Base-by-base conservation (phyloP, 177 flowering plant genomes). In the Vitis hybrid region DNA sequence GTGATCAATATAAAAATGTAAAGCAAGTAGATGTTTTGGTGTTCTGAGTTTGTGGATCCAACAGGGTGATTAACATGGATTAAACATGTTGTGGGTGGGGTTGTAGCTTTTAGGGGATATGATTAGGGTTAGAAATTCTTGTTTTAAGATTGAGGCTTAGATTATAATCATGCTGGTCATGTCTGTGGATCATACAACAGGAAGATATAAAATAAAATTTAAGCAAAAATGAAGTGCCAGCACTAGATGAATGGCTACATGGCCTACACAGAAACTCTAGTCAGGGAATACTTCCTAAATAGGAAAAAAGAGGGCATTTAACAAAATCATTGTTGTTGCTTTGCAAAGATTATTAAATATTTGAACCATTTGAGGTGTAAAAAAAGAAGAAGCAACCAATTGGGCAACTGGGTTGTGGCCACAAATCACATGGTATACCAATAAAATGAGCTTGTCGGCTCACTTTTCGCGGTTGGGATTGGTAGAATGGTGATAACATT, bases 371-470 rank as follows among this genome's bases (percentile, higher is more conserved):
- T 39, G 45, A 1, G 45, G 45, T 39, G 8, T 39, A 49, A 19
- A 18, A 55, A 10, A 29, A 29, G 55, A 62, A 50, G 53, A 76
- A 61, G 70, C 76, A 75, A 29, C 64, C 70, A 76, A 75, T 72
- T 60, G 72, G 75, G 51, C 74, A 68, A 67, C 63, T 62, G 48
- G 70, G 68, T 22, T 51, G 56, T 70, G 84, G 66, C 71, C 77
- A 73, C 75, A 78, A 77, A 78, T 73, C 86, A 81, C 84, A 75
- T 82, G 79, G 60, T 61, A 62, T 55, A 18, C 56, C 70, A 72
- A 73, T 26, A 62, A 75, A 78, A 73, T 79, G 81, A 80, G 80
- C 74, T 76, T 77, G 85, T 86, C 82, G 76, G 80, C 74, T 73
- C 75, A 78, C 83, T 74, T 80, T 74, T 70, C 74, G 56, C 65